Evolutionary conservation across 2,329 filamentous ascomycete genomes (phyloP).

Genomic region (Phialophora chinensis): DNA sequence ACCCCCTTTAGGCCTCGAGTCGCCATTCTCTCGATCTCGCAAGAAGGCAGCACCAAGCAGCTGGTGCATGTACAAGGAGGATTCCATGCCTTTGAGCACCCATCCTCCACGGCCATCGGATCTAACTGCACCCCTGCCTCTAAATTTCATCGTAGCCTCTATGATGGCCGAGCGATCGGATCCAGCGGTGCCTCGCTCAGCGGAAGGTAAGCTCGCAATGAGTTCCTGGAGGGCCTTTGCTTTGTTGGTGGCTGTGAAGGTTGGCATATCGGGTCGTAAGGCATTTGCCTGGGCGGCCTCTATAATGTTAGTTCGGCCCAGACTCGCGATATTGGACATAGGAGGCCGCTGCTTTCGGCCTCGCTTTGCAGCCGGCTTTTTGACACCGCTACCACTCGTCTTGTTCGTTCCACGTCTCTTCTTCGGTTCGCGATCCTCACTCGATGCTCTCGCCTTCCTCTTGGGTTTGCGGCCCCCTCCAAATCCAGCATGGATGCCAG

Average conservation of each 20-base stretch:
- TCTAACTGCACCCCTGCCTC: conserved; percentile 33
- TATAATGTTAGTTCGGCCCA: conserved; percentile 39
- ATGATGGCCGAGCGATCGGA: conserved; percentile 41
- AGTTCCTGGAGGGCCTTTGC: conserved; percentile 45
- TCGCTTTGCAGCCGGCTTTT: conserved; percentile 10
- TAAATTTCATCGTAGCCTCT: conserved; percentile 44
- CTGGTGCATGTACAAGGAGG: conserved; percentile 47
- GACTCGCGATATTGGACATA: conserved; percentile 36
- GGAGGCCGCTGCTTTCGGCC: conserved; percentile 13
- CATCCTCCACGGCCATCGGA: conserved; percentile 44
- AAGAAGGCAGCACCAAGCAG: conserved; percentile 38
- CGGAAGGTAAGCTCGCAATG: conserved; percentile 43
- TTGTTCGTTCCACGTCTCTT: conserved; percentile 8
- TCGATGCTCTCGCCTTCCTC: conserved; percentile 17
- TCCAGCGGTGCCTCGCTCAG: conserved; percentile 37
- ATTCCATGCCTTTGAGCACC: conserved; percentile 44
- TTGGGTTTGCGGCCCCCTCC: conserved; percentile 22
- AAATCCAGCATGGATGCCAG: conserved; percentile 19
- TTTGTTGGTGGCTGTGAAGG: conserved; percentile 36
- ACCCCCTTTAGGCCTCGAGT: conserved; percentile 43
- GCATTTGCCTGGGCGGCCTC: conserved; percentile 42
- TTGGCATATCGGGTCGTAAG: conserved; percentile 38
- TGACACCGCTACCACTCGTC: background rate
- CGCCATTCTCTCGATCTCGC: conserved; percentile 34
- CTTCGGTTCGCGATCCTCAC: conserved; percentile 12